Evolutionary conservation across 768 basidiomycete species (phyloP), one percentile per base, ranked within the genome.

Genomic region (Suillus ampliporus): DNA sequence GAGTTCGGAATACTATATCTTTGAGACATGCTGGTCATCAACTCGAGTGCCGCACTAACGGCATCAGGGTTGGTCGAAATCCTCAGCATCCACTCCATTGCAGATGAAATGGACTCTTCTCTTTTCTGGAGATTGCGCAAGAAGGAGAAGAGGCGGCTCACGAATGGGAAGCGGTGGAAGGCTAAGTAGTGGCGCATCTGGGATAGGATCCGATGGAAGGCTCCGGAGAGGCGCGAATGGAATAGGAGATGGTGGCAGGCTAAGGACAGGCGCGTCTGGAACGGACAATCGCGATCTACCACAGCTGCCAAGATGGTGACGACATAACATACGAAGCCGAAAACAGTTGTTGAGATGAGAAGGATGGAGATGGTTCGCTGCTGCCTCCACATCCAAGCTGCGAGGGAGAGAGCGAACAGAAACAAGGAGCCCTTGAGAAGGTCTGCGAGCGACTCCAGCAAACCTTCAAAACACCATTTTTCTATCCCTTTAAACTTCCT

Each of bases 381-480:
- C 34, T 41, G 26, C 17, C 14, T 28, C 58, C 57, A 61, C 23
- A 61, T 28, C 5, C 21, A 23, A 21, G 44, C 38, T 21, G 19
- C 50, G 13, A 68, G 15, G 17, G 67, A 35, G 34, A 59, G 11
- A 13, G 23, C 48, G 31, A 67, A 66, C 14, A 68, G 38, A 9
- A 67, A n/a, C 3, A 67, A 34, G 2, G 66, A 56, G n/a, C 54
- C 21, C 31, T 67, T 66, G 13, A 63, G 62, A n/a, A 67, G 54
- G 15, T 64, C 58, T 4, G 66, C 58, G 23, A 67, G 41, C 13
- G 56, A 4, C 1, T 59, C 43, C 34, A 67, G 17, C 3, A 64
- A 40, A 31, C 5, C 1, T 35, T 63, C 37, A 28, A 67, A 67
- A 1, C 26, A 9, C 66, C 52, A 52, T 4, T 21, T 44, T 19